Evolutionary conservation across 352 stramenopile genomes (phyloP), one percentile per base, ranked within the genome.

Genomic region (Pythium guiyangense): DNA sequence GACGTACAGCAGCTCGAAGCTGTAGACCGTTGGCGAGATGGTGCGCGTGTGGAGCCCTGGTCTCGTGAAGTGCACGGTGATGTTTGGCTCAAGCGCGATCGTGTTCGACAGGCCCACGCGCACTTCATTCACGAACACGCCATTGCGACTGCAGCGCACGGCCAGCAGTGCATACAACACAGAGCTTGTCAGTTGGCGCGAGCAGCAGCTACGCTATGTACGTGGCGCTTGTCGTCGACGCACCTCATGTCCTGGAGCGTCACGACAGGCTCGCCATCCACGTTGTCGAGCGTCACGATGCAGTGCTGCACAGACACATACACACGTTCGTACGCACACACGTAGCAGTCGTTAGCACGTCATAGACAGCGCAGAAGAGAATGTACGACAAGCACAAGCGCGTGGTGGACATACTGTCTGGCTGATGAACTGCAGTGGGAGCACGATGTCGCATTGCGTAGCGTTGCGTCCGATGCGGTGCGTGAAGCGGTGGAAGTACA

Each of bases 51-150:
- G 46, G 18, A 64, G 34, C 1, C 78, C 79, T 44, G 82, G 82
- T 20, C 74, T 84, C 4, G 79, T 88, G 35, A 92, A 89, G 55
- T 92, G 82, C 26, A 92, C 57, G 1, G 78, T 90, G 60, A 62
- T 66, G 26, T 80, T 82, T 2, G 64, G 60, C 37, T 56, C 46
- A 17, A 92, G 44, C 27, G 45, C 31, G 18, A 59, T 59, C 18
- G 59, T 69, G 6, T 68, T 63, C 6, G 56, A 60, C 60, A 77
- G 80, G 43, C 78, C 77, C 12, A 90, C 52, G 27, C 54, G 67
- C 54, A 76, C 70, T 31, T 75, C 76, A 60, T 92, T 90, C 48
- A 90, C 70, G 54, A 71, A 92, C 27, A 92, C 77, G 47, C 76
- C 76, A 49, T 90, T 90, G 51, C 42, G 42, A 47, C 42, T 47